phyloP scores from a whole-genome alignment of 768 basidiomycete genomes.

The Suillus lakei region DNA sequence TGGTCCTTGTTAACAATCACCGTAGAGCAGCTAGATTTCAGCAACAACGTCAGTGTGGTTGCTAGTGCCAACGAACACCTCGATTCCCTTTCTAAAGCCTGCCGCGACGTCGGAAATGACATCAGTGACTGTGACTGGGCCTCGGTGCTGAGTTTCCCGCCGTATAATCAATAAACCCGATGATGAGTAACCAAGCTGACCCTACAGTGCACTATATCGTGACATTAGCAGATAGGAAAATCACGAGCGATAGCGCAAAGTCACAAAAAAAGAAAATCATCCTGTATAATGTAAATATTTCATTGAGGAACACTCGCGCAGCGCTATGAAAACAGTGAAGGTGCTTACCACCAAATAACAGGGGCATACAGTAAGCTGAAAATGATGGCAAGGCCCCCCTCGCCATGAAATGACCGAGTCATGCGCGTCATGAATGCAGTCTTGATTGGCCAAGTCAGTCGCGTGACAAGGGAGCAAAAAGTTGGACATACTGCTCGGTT shows the following conservation, averaged over 20 bases:
- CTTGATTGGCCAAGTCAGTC: neutral
- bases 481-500: constrained; percentile 43
- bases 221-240: constrained; percentile 4
- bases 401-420: constrained; percentile 32
- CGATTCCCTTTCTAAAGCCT: too few species aligned
- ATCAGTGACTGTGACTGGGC: too few species aligned
- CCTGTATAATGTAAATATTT: neutral
- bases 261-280: constrained; percentile 14
- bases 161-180: neutral
- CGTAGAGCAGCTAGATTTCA: too few species aligned
- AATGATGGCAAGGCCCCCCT: constrained; percentile 51
- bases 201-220: neutral
- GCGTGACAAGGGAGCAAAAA: neutral
- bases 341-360: constrained; percentile 54
- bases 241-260: constrained; percentile 10
- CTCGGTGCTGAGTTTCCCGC: too few species aligned
- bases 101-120: too few species aligned
- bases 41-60: too few species aligned
- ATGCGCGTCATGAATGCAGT: constrained; percentile 14
- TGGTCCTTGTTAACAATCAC: too few species aligned
- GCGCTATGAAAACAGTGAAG: neutral
- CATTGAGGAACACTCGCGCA: neutral
- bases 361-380: constrained; percentile 55
- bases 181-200: constrained; percentile 4
- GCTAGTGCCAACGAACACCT: too few species aligned